Percentiles rank a stretch among this genome's conserved stretches.
phyloP scores from a whole-genome alignment of 495 filamentous ascomycete species.

The Parmelia sp. region DNA sequence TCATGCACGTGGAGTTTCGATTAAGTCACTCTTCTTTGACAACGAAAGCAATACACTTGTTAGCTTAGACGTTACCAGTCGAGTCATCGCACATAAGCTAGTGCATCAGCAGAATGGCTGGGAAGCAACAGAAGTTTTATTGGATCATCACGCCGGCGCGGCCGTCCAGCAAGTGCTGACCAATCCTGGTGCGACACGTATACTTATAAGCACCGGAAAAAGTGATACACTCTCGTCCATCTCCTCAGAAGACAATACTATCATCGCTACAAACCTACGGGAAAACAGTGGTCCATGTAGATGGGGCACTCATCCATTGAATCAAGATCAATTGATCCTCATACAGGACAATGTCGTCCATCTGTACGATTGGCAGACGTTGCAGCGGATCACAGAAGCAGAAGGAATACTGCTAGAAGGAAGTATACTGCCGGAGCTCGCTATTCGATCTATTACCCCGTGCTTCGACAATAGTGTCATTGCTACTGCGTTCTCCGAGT shows the following conservation, averaged over 20 bases:
- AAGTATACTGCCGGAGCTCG: conserved; percentile 23
- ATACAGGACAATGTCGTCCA: conserved; percentile 16
- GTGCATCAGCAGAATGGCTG: background rate
- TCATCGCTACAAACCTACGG: background rate
- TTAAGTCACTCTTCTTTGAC: conserved; percentile 17
- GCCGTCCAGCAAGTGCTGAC: conserved; percentile 18
- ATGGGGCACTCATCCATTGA: conserved; percentile 17
- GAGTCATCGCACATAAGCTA: conserved; percentile 12
- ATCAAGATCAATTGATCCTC: conserved; percentile 17
- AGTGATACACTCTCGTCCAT: conserved; percentile 14
- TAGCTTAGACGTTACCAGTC: conserved; percentile 15
- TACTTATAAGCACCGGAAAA: conserved; percentile 14
- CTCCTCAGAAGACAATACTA: background rate
- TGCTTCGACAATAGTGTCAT: conserved; percentile 17
- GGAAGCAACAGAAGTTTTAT: conserved; percentile 9
- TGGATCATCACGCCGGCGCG: conserved; percentile 11
- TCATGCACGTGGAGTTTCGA: conserved; percentile 15
- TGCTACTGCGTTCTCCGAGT: conserved; percentile 20
- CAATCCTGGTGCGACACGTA: conserved; percentile 1
- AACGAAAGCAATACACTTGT: conserved; percentile 4
- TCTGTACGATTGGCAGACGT: conserved; percentile 24
- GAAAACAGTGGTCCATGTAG: conserved; percentile 6
- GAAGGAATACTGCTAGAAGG: conserved; percentile 17
- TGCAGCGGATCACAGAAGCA: conserved; percentile 5
- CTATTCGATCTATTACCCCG: conserved; percentile 18